Base-by-base conservation (phyloP, 2,329 filamentous ascomycete species). In the Meredithiella fracta region DNA sequence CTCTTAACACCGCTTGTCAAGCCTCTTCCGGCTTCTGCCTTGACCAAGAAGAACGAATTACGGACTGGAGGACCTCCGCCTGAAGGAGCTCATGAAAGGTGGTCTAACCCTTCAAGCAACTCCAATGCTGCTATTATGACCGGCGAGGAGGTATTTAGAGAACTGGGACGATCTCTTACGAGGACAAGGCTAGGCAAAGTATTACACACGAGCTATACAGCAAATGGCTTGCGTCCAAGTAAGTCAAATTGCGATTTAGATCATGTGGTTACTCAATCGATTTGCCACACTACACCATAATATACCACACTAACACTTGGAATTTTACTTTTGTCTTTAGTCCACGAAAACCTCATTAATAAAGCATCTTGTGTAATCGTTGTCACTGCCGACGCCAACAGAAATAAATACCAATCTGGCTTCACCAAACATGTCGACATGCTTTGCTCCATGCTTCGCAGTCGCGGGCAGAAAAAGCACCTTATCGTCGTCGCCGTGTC, bases 351-450 rank as follows among this genome's bases (percentile, higher is more conserved):
- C 60, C 74, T 96, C 17, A 94, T 96, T 65, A 86, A 90, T 61
- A 77, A 89, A 62, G 89, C 90, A 9, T 87, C 85, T 53, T 87
- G 86, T 3, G 88, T 96, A 60, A 85, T 97, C 60, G 83, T 96
- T 53, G 78, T 96, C 31, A 96, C 91, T 0, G 91, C 91, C 8
- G 91, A 97, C 69, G 90, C 90, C 0, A 95, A 95, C 65, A 78
- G 90, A 42, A 96, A 97, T 64, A 71, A 94, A 14, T 97, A 96
- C 65, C 91, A 97, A 66, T 82, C 88, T 53, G 89, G 89, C 0
- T 97, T 97, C 65, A 91, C 91, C 1, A 97, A 96, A 66, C 91
- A 97, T 62, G 86, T 96, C 7, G 85, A 90, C 11, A 92, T 94
- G 84, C 91, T 96, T 69, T 96, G 90, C 69, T 87, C 86, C 22